Percentiles rank a stretch among this genome's conserved stretches.
These are phyloP conservation scores for Lactarius evosmus DNA, from an alignment of 768 basidiomycete species.

Conservation along the genomic window DNA sequence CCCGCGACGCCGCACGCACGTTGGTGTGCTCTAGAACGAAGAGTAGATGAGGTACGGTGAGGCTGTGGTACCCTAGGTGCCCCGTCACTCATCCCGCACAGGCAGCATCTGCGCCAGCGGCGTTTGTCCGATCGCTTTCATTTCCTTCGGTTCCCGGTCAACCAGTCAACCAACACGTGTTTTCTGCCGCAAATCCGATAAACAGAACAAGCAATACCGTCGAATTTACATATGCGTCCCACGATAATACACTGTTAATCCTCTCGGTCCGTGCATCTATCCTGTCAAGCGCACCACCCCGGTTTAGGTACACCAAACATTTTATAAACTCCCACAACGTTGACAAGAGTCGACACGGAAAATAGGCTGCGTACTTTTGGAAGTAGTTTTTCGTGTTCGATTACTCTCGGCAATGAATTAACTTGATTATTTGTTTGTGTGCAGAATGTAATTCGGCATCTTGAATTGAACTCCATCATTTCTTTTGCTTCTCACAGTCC, in stretches of 20 bases:
- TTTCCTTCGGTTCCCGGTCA: too few relatives aligned
- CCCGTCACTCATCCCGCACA: too few relatives aligned
- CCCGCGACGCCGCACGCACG: slow-evolving; percentile 53
- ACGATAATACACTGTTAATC: too few relatives aligned
- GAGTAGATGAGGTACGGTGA: slow-evolving; percentile 9
- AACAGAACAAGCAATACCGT: not conserved
- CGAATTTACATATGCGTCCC: not conserved
- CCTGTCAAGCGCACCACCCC: not conserved
- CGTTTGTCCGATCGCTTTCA: too few relatives aligned
- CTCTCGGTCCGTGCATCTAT: not conserved
- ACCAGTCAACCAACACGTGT: too few relatives aligned
- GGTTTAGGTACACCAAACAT: not conserved
- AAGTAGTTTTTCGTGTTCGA: not conserved
- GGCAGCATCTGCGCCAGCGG: too few relatives aligned
- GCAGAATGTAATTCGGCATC: too few relatives aligned
- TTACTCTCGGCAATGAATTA: not conserved
- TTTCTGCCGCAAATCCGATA: not conserved
- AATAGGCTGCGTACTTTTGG: not conserved
- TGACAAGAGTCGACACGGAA: not conserved
- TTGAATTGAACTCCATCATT: too few relatives aligned
- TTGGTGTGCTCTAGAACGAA: slow-evolving; percentile 46
- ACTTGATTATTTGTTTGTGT: not conserved
- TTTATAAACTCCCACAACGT: not conserved
- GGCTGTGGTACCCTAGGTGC: not conserved
- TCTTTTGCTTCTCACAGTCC: too few relatives aligned